Base-by-base conservation (phyloP, 345 rosid genomes). In the Melaleuca alternifolia region DNA sequence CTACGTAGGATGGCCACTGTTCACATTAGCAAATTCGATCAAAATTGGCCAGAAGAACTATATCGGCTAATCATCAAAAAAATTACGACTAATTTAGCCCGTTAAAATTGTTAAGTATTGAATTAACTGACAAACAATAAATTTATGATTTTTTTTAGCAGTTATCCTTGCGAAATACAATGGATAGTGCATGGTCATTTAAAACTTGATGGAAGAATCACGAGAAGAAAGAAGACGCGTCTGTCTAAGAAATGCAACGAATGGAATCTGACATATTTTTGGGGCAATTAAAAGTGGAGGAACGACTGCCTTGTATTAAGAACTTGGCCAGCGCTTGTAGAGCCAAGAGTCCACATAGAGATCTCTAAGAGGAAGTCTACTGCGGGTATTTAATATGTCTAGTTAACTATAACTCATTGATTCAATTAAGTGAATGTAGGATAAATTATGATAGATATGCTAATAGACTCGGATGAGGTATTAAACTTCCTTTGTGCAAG, bases 1-100 rank as follows among this genome's bases (percentile, higher is more conserved):
- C 4, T 16, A 6, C n/a, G 33, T 0, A n/a, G 0, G 18, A 0
- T 26, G 10, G 18, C n/a, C n/a, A n/a, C 4, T 6, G 26, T 57
- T 7, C 33, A 57, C 11, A 24, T 57, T 10, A 6, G 2, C 3
- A 0, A 3, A 28, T 62, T 28, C 21, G 0, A 1, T 6, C 11
- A 65, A 4, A 71, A 71, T 33, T 30, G 11, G 7, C 4, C 0
- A 0, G 1, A 16, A 16, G 3, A 3, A 33, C 11, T 65, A 65
- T 7, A 30, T 65, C 30, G 0, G 1, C 5, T 28, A 61, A 61
- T 62, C 5, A 6, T 62, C 21, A 62, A 62, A 3, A 62, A 0
- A 0, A 28, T n/a, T n/a, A 59, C 6, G 4, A n/a, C 15, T 59
- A 28, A n/a, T 12, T 6, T 59, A 14, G 7, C 0, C 5, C 26